Conservation (phyloP, 371 early-diverging fungal species). For the Mortierella sp. region DNA sequence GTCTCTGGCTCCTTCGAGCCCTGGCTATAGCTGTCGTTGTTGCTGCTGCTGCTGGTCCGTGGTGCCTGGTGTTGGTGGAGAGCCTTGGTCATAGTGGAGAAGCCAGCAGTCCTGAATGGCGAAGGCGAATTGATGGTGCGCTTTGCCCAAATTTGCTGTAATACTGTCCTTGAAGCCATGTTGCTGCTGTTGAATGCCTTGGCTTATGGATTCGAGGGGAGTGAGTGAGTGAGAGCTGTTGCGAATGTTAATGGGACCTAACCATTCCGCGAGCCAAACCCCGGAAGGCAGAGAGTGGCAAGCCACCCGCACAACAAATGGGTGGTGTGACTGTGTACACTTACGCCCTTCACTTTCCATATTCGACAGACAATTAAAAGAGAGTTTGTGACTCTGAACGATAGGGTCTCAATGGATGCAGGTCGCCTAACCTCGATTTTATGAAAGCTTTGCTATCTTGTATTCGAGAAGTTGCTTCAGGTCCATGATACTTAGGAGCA, state of each 20-base stretch:
- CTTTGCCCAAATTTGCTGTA: constrained; percentile 29
- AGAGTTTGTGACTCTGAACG: too few species aligned
- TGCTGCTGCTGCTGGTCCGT: background rate
- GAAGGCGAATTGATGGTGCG: constrained; percentile 19
- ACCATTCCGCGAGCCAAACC: background rate
- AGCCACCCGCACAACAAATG: too few species aligned
- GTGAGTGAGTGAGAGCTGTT: background rate
- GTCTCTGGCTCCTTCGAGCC: constrained; percentile 60
- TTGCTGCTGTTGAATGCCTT: background rate
- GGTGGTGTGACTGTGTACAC: too few species aligned
- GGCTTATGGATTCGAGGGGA: background rate
- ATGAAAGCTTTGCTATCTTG: too few species aligned
- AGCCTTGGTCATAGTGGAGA: constrained; percentile 51
- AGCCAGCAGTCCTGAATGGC: constrained; percentile 35
- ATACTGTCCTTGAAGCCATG: constrained; percentile 50
- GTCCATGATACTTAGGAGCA: too few species aligned
- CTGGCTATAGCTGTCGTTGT: constrained; percentile 8
- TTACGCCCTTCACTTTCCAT: too few species aligned
- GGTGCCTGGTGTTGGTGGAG: constrained; percentile 35
- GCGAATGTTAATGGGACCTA: background rate
- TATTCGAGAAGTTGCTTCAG: too few species aligned
- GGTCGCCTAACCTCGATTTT: too few species aligned
- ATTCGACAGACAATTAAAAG: too few species aligned
- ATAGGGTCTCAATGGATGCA: too few species aligned
- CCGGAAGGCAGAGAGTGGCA: too few species aligned